These are phyloP conservation scores for Colletotrichum sp. DNA, from an alignment of 2,329 filamentous ascomycete genomes.

Conservation along the genomic window DNA sequence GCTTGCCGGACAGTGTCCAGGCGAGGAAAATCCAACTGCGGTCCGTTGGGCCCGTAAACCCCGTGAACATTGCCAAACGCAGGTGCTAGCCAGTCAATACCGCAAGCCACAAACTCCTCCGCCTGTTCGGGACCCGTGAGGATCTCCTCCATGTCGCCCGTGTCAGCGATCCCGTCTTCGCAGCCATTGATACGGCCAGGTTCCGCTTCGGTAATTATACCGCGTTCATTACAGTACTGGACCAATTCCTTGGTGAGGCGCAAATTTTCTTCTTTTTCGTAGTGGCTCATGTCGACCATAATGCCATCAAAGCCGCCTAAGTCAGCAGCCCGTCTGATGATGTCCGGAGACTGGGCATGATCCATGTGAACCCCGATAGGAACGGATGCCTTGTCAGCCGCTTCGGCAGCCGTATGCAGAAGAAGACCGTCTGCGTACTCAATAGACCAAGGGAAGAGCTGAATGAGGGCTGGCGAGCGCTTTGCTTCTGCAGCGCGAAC, in stretches of 20 bases:
- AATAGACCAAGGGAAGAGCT: conserved; percentile 75
- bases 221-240: conserved; percentile 62
- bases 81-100: conserved; percentile 76
- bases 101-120: conserved; percentile 71
- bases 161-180: conserved; percentile 71
- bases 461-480: conserved; percentile 68
- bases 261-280: conserved; percentile 73
- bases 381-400: conserved; percentile 58
- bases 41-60: conserved; percentile 69
- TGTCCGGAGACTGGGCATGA: conserved; percentile 65
- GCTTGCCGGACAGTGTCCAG: neutral
- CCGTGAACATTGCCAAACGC: conserved; percentile 81
- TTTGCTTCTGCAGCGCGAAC: conserved; percentile 71
- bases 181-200: conserved; percentile 67
- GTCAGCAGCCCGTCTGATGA: conserved; percentile 60
- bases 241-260: conserved; percentile 64
- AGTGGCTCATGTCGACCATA: conserved; percentile 80
- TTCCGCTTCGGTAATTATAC: conserved; percentile 72
- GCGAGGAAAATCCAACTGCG: conserved; percentile 60
- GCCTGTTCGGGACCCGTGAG: conserved; percentile 73
- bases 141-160: conserved; percentile 47
- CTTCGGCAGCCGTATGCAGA: conserved; percentile 57
- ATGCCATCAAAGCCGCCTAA: conserved; percentile 65
- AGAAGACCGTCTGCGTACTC: conserved; percentile 61
- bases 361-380: conserved; percentile 69